Evolutionary conservation across 441 rosid genomes (phyloP), one percentile per base, ranked within the genome.

Genomic region (Metrosideros polymorpha): DNA sequence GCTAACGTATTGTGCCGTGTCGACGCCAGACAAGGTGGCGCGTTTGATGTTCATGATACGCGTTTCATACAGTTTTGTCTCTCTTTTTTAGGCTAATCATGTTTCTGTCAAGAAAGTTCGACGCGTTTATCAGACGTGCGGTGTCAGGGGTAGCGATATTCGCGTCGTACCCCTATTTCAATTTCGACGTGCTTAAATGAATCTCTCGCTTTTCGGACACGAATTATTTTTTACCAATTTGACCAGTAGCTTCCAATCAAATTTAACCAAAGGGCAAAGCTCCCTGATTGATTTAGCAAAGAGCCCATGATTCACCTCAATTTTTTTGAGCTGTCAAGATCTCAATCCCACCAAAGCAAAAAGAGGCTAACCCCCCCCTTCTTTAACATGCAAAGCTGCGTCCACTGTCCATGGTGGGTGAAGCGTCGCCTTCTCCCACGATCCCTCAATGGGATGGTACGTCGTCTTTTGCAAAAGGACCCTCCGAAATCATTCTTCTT

Each of bases 11-110:
- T 7, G 2, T n/a, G 32, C 18, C 32, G 7, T 57, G 0, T 35
- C 27, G 10, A 32, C 0, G 2, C 3, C 3, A 1, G 14, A 0
- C 4, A 5, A 1, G 3, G 3, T 32, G 25, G 8, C 1, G 25
- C 25, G 0, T 35, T 18, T 63, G 27, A 66, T 35, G n/a, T 19
- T 6, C 15, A 13, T 35, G 45, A 5, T 7, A 66, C 6, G 27
- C 14, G 13, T 6, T 57, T 7, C 30, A 7, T 7, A 4, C 10
- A 1, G 10, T 22, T 53, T 3, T 56, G 29, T 6, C 61, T 15
- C 12, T 15, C 12, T 13, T 57, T n/a, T 6, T 57, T 57, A 6
- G 29, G 32, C 19, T 57, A n/a, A 57, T 57, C 35, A 0, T 2
- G 52, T 13, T 5, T 50, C 1, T 50, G 6, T 12, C 49, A 12